These are phyloP conservation scores for Cinchona pubescens DNA, from an alignment of 257 asterid species.

Conservation along the genomic window DNA sequence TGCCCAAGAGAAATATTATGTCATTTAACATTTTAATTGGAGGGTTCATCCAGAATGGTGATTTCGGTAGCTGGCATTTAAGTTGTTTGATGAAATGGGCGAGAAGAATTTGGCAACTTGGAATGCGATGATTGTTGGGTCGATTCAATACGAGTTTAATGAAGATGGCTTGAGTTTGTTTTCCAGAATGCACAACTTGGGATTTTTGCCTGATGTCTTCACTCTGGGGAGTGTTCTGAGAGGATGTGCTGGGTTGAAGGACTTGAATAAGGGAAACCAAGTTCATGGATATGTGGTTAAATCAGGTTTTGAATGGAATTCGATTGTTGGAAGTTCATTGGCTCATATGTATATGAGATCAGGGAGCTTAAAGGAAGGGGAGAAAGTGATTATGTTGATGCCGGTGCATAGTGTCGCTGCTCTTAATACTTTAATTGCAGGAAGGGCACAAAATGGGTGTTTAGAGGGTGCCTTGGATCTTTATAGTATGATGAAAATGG, in stretches of 20 bases:
- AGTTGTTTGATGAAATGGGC: slow-evolving; percentile 61
- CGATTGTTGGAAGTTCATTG: slow-evolving; percentile 65
- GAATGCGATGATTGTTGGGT: slow-evolving; percentile 78
- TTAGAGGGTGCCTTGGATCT: slow-evolving; percentile 53
- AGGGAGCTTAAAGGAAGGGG: slow-evolving; percentile 62
- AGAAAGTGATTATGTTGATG: slow-evolving; percentile 53
- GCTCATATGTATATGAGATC: slow-evolving; percentile 88
- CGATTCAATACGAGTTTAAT: slow-evolving; percentile 57
- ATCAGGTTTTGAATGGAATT: slow-evolving; percentile 52
- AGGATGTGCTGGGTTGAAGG: slow-evolving; percentile 88
- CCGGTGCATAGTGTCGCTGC: slow-evolving; percentile 53
- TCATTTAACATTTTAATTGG: slow-evolving; percentile 76
- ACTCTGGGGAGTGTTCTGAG: slow-evolving; percentile 73
- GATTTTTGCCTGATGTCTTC: slow-evolving; percentile 61
- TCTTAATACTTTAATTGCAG: slow-evolving; percentile 75
- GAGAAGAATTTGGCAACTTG: slow-evolving; percentile 76
- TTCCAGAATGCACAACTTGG: slow-evolving; percentile 48
- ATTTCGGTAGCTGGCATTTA: slow-evolving; percentile 48
- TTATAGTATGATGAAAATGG: slow-evolving; percentile 51
- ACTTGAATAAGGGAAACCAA: slow-evolving; percentile 63
- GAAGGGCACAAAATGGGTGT: slow-evolving; percentile 75
- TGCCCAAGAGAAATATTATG: slow-evolving; percentile 69
- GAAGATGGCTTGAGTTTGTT: slow-evolving; percentile 56
- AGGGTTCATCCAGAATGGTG: slow-evolving; percentile 55
- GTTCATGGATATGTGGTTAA: slow-evolving; percentile 52